Evolutionary conservation across 768 basidiomycete genomes (phyloP), one percentile per base, ranked within the genome.

Genomic region (Ramaria rubella): DNA sequence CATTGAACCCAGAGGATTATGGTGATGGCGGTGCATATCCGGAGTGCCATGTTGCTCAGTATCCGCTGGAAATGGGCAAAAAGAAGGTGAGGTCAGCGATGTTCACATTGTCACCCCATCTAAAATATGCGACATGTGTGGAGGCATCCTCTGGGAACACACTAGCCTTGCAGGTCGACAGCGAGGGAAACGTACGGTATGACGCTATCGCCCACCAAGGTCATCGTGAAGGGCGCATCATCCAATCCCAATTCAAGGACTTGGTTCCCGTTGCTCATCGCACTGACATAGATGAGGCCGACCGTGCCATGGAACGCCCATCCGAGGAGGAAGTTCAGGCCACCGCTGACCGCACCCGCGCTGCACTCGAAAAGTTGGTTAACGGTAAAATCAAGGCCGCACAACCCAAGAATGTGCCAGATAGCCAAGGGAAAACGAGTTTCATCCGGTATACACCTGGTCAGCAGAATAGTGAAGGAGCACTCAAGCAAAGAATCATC

Each of bases 401-500:
- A 1, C 95, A 98, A 65, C 95, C 96, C 0, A 97, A 96, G 74
- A 86, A 94, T 62, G 87, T 98, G 5, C 89, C 92, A 1, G 90
- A 89, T 61, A 77, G 78, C 31, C 85, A 87, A 60, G 88, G 87
- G 5, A 89, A 89, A 70, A 86, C 93, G 0, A 77, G 83, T 8
- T 99, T 92, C 70, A 91, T 99, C 61, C 87, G 96, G 15, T 99
- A 99, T 68, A 99, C 96, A 14, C 94, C 95, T 7, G 93, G 92
- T 8, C 91, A 94, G 64, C 90, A 94, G 68, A 80, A 78, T 62
- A 82, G 82, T 36, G 75, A 75, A 29, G 71, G 67, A 7, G 87
- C 82, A 5, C 68, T 93, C 65, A 89, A 94, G 69, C 96, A 99
- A 69, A 76, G 95, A 55, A 97, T 99, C 64, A 98, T 99, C 72